Evolutionary conservation across 345 rosid genomes (phyloP), one percentile per base, ranked within the genome.

Genomic region (Jatropha curcas): DNA sequence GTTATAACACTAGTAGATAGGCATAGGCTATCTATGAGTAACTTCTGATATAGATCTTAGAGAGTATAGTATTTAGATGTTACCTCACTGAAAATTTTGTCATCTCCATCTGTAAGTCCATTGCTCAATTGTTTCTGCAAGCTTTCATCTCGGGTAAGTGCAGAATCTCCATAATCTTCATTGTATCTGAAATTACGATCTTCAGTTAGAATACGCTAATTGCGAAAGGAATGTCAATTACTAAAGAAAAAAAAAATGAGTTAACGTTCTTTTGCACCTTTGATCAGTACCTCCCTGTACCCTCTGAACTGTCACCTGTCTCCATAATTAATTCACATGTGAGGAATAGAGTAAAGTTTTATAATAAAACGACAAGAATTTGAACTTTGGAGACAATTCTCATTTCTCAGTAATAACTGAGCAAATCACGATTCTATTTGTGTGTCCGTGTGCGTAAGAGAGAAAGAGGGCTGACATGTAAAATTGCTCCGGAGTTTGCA

Each of bases 51-150:
- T n/a, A 22, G 43, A 39, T 60, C 31, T 30, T 3, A 52, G 46
- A 70, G 27, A 56, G 45, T 28, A 50, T 5, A 46, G n/a, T n/a
- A n/a, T n/a, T 19, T 70, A 70, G 77, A 77, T 78, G 79, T 81
- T 84, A 88, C 89, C 67, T 84, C 83, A 22, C 79, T 72, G 70
- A 82, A 90, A 74, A 79, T 75, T 76, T 50, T 81, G 71, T 71
- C 66, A 65, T 72, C 74, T 64, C 82, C 89, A 31, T 85, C 88
- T 41, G 67, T 51, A 45, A 80, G 70, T 74, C 73, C 82, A 76
- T 78, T 84, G 83, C 81, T 84, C 56, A 63, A 84, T 82, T 82
- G 82, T 73, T 82, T 86, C 76, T 80, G 86, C 70, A 83, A 79
- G 84, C 86, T 88, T 46, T 74, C 80, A 50, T 80, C 90, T 24